phyloP scores from a whole-genome alignment of 1,284 basidiomycete genomes.

The Irpex sp. region DNA sequence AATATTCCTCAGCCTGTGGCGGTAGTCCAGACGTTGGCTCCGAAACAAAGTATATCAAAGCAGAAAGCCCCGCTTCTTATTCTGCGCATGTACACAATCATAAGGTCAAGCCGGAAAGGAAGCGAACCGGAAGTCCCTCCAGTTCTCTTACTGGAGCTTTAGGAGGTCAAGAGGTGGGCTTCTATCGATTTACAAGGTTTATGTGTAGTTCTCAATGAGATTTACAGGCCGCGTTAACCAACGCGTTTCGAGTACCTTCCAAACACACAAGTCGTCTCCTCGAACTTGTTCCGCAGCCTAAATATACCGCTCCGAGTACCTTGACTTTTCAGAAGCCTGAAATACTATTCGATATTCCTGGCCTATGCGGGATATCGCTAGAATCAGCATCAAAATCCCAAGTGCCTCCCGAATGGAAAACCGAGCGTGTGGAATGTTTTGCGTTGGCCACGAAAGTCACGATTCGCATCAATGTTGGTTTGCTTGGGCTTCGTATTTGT shows the following conservation, averaged over 20 bases:
- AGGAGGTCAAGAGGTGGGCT: neutral
- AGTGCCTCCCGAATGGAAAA: neutral
- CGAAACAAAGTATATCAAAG: no score
- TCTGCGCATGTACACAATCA: no score
- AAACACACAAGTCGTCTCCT: no score
- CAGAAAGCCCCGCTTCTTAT: no score
- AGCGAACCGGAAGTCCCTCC: no score
- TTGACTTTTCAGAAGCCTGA: no score
- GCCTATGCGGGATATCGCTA: neutral
- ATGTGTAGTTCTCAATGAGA: neutral
- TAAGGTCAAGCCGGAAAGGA: no score
- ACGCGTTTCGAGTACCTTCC: neutral
- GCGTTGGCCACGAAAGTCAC: neutral
- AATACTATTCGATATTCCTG: neutral
- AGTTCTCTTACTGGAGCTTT: neutral
- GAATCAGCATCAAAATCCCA: no score
- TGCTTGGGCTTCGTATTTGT: neutral
- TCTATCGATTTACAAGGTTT: neutral
- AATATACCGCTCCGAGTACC: no score
- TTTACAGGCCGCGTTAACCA: neutral
- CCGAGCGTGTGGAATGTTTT: neutral
- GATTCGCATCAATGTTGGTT: neutral
- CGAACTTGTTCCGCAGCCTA: no score
- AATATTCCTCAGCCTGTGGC: no score
- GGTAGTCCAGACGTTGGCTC: no score